Evolutionary conservation across 1,139 yeast species (phyloP).

Genomic region (Pichia sp.): DNA sequence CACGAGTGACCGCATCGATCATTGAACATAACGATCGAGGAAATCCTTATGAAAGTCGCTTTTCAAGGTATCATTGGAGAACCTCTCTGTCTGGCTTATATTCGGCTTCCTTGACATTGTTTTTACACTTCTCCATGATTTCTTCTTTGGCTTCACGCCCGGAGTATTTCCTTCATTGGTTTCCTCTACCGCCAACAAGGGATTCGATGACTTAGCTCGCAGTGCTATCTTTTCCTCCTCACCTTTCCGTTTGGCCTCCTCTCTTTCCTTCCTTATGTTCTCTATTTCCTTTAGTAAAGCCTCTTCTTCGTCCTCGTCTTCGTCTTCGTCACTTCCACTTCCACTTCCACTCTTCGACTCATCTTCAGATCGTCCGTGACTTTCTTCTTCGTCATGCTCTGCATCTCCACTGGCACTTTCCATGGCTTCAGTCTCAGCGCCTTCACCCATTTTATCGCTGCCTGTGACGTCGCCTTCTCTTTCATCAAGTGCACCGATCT

Average conservation of each 20-base stretch:
- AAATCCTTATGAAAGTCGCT: constrained; percentile 72
- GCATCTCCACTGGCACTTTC: too few relatives aligned
- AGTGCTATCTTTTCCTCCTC: constrained; percentile 27
- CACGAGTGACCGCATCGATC: not conserved
- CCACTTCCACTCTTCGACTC: constrained; percentile 19
- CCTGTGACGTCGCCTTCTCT: too few relatives aligned
- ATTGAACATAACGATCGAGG: constrained; percentile 61
- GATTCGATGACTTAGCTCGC: constrained; percentile 38
- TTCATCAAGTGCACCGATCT: too few relatives aligned
- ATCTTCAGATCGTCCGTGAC: too few relatives aligned
- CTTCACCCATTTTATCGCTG: too few relatives aligned
- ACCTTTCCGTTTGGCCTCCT: constrained; percentile 25
- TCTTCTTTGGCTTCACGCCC: constrained; percentile 23
- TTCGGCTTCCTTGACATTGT: constrained; percentile 3
- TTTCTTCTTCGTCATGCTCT: too few relatives aligned
- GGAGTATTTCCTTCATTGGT: not conserved
- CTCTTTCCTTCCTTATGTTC: constrained; percentile 33
- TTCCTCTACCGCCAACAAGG: constrained; percentile 33
- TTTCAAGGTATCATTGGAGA: constrained; percentile 60
- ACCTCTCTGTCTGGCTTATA: constrained; percentile 29
- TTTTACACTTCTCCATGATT: constrained; percentile 41
- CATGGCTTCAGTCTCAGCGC: too few relatives aligned
- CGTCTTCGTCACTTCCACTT: constrained; percentile 15
- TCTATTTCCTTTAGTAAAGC: constrained; percentile 40
- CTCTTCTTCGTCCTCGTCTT: constrained; percentile 23